Conservation (phyloP, 768 basidiomycete species). For the Xanthoconium stramineum region DNA sequence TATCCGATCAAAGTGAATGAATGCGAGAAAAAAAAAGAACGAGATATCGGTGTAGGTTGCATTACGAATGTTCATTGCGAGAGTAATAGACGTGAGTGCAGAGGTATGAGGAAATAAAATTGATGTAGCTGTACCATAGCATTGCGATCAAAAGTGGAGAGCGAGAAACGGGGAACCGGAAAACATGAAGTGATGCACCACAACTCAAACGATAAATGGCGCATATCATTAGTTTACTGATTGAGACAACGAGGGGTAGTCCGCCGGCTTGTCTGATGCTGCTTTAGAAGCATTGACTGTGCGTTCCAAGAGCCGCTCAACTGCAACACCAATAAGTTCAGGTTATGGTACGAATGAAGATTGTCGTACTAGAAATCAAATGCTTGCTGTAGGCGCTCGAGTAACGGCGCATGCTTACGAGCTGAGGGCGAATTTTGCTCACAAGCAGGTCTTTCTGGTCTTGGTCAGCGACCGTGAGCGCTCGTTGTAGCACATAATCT, state of each 20-base stretch:
- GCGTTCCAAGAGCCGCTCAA: conserved; percentile 68
- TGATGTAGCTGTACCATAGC: conserved; percentile 37
- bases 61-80: conserved; percentile 39
- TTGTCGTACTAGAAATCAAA: conserved; percentile 66
- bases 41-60: conserved; percentile 25
- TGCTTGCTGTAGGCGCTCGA: conserved; percentile 78
- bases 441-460: conserved; percentile 70
- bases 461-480: conserved; percentile 63
- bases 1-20: conserved; percentile 25
- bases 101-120: conserved; percentile 21
- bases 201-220: conserved; percentile 5
- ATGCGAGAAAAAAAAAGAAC: conserved; percentile 16
- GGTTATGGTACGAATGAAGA: not conserved
- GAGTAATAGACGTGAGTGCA: conserved; percentile 32
- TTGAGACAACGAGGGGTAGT: conserved; percentile 29
- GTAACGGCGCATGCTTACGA: conserved; percentile 67
- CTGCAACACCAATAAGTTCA: conserved; percentile 34
- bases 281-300: conserved; percentile 31
- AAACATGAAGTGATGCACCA: conserved; percentile 4
- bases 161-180: not conserved
- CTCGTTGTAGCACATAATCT: conserved; percentile 88
- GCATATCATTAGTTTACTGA: conserved; percentile 18
- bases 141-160: conserved; percentile 30
- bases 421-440: conserved; percentile 59
- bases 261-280: conserved; percentile 27